Evolutionary conservation across 495 filamentous ascomycete genomes (phyloP), one percentile per base, ranked within the genome.

Genomic region (Delitschia confertaspora): DNA sequence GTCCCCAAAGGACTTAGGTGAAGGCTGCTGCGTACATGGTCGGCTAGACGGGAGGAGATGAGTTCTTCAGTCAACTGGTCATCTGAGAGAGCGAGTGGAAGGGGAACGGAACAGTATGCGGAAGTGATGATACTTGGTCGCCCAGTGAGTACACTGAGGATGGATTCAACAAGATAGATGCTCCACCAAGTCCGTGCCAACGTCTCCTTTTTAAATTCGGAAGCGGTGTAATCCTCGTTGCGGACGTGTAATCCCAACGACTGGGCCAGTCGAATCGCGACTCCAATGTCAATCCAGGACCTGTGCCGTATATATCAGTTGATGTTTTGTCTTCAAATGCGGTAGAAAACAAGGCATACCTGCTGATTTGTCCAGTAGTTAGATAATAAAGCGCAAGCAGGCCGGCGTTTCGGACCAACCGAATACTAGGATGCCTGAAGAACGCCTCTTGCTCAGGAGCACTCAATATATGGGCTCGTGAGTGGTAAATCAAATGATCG

Each of bases 201-300:
- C 23, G 40, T 29, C 22, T 58, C 55, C 31, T 51, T 58, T 17
- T 43, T 42, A 1, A 36, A 39, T 6, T 8, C 21, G 14, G n/a
- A 36, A 2, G 46, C 32, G 5, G 19, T 27, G 11, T 25, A 37
- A 29, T 58, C 55, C 19, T 73, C 62, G 47, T 75, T 79, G 27
- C 69, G 69, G 24, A 80, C 57, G 56, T 82, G 74, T 26, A 83
- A 54, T 4, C 78, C 78, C n/a, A 82, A 64, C 7, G 70, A 67
- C 40, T 78, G 60, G 0, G 74, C 75, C 33, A 70, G 65, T 24
- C 77, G 67, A 23, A 81, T 60, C 6, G 75, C 73, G 54, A 73
- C 64, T 11, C 78, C 79, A 47, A 58, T 67, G 11, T 78, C 44
- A 31, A 71, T 74, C 76, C 78, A 83, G 33, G 79, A 70, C 49